A percentile compares a stretch with the other conserved stretches of the same genome.
These are phyloP conservation scores for Catharanthus roseus DNA, from an alignment of 257 asterid genomes.

Conservation along the genomic window DNA sequence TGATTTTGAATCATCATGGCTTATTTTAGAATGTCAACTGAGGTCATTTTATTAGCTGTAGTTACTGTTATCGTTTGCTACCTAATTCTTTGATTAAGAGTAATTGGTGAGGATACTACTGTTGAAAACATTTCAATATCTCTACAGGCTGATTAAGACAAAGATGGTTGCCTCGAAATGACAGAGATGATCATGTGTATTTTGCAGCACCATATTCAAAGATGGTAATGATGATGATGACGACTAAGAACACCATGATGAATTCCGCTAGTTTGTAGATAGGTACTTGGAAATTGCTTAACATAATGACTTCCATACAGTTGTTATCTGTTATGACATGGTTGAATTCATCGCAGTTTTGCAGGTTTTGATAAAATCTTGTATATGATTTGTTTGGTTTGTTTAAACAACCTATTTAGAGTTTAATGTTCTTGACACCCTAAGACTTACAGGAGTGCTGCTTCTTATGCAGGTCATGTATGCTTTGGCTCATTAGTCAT, in stretches of 20 bases:
- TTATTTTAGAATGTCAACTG: background rate
- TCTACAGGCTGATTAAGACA: slow-evolving; percentile 80
- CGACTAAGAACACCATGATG: slow-evolving; percentile 67
- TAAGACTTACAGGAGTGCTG: no score
- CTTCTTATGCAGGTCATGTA: no score
- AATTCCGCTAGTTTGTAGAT: slow-evolving; percentile 50
- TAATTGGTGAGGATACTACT: background rate
- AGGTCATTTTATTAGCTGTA: background rate
- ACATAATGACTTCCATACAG: background rate
- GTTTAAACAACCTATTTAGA: no score
- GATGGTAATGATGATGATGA: slow-evolving; percentile 67
- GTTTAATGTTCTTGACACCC: no score
- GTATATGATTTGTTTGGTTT: no score
- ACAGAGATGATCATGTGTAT: slow-evolving; percentile 88
- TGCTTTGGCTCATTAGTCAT: no score
- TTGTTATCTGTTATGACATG: background rate
- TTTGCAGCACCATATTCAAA: slow-evolving; percentile 86
- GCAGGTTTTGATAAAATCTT: no score
- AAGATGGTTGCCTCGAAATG: slow-evolving; percentile 75
- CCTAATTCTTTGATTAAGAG: background rate
- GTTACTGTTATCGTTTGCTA: background rate
- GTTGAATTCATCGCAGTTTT: no score
- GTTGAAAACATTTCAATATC: no score
- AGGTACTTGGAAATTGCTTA: background rate
- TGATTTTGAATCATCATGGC: background rate